Evolutionary conservation across 2,329 filamentous ascomycete genomes (phyloP).

Genomic region (Exophiala mesophila): DNA sequence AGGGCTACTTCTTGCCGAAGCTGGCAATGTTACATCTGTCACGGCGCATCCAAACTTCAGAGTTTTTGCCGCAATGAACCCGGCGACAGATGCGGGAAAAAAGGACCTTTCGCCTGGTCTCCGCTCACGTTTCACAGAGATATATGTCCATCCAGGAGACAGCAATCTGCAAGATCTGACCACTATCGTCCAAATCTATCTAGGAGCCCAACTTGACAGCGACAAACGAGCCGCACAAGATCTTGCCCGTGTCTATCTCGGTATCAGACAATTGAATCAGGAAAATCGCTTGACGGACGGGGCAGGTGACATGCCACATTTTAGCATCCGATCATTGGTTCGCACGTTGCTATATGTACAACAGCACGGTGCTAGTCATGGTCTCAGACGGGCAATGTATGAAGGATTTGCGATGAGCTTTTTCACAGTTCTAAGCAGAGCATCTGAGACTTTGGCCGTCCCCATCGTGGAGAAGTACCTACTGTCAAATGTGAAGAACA

Average conservation of each 20-base stretch:
- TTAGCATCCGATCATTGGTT: conserved; percentile 90
- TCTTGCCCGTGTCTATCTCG: conserved; percentile 80
- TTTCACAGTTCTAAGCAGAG: conserved; percentile 75
- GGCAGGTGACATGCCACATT: conserved; percentile 92
- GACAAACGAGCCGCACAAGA: conserved; percentile 72
- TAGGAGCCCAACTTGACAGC: conserved; percentile 65
- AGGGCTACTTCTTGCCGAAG: conserved; percentile 85
- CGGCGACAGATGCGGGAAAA: conserved; percentile 94
- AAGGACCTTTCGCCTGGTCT: conserved; percentile 85
- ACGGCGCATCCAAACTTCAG: conserved; percentile 87
- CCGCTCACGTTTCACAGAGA: conserved; percentile 86
- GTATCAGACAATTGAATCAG: conserved; percentile 74
- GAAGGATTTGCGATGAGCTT: conserved; percentile 99
- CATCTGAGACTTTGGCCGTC: conserved; percentile 72
- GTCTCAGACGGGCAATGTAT: conserved; percentile 76
- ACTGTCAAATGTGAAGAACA: conserved; percentile 64
- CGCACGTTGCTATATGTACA: conserved; percentile 83
- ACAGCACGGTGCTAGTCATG: conserved; percentile 78
- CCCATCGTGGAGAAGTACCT: conserved; percentile 78
- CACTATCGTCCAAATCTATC: conserved; percentile 81
- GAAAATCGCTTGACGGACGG: conserved; percentile 87
- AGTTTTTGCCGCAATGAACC: conserved; percentile 98
- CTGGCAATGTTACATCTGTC: conserved; percentile 85
- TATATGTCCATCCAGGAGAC: conserved; percentile 91
- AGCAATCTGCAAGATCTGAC: conserved; percentile 79